Conservation (phyloP, 176 grass and related monocot genomes). For the Thalia dealbata region DNA sequence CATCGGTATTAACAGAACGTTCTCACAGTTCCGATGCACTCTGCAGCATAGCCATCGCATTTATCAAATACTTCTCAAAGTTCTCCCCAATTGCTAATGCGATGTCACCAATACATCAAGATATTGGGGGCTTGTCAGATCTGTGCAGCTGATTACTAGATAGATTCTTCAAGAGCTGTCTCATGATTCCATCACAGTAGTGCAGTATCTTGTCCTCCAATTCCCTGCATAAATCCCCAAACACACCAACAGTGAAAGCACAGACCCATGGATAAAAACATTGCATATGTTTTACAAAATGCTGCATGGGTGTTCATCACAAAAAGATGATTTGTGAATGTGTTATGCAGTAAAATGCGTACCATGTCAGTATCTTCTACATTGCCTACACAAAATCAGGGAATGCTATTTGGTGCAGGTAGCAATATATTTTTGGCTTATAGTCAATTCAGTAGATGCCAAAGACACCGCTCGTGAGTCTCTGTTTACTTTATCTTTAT, state of each 20-base stretch:
- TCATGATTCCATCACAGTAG: constrained; percentile 20
- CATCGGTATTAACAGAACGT: neutral
- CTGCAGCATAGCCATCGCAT: constrained; percentile 15
- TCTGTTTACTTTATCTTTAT: neutral
- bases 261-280: too few species aligned
- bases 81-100: constrained; percentile 14
- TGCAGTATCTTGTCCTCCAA: constrained; percentile 16
- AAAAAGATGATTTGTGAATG: constrained; percentile 2
- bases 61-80: constrained; percentile 15
- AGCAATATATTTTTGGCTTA: neutral
- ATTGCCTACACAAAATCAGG: constrained; percentile 37
- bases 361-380: constrained; percentile 36
- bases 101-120: constrained; percentile 9
- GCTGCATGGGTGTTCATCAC: neutral
- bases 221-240: constrained; percentile 19
- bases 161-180: constrained; percentile 14
- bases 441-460: neutral
- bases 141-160: constrained; percentile 17
- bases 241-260: constrained; percentile 15
- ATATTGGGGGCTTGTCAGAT: constrained; percentile 21
- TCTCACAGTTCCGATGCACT: constrained; percentile 12
- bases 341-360: constrained; percentile 50
- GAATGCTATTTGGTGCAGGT: constrained; percentile 16
- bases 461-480: constrained; percentile 70
- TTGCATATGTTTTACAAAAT: too few species aligned